Evolutionary conservation across 768 basidiomycete species (phyloP).

Genomic region (Amanita muscaria): DNA sequence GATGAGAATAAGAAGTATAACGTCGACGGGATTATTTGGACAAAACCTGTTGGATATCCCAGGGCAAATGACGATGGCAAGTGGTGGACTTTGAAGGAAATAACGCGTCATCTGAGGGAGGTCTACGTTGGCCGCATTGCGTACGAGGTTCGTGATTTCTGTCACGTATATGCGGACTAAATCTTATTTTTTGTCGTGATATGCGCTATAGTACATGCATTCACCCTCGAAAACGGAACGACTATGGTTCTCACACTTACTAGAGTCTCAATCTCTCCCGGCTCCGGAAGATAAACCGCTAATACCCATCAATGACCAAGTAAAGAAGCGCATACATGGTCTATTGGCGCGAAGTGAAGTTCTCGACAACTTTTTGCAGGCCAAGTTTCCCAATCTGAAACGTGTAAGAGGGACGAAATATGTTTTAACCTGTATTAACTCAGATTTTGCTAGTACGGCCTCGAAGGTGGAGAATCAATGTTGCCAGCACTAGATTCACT

Average conservation of each 20-base stretch:
- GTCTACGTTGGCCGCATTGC: conserved; percentile 83
- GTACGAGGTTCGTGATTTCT: conserved; percentile 49
- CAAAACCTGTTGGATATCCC: conserved; percentile 32
- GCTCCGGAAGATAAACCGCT: conserved; percentile 25
- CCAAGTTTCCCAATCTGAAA: conserved; percentile 84
- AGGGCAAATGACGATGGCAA: conserved; percentile 23
- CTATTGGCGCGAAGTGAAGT: conserved; percentile 72
- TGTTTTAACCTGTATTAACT: background rate
- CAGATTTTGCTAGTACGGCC: conserved; percentile 50
- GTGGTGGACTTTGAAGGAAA: conserved; percentile 63
- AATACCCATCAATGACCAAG: conserved; percentile 19
- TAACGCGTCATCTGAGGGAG: conserved; percentile 56
- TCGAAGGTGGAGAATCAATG: conserved; percentile 95
- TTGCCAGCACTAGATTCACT: conserved; percentile 76
- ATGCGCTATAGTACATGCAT: conserved; percentile 58
- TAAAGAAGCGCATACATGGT: conserved; percentile 52
- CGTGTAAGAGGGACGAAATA: conserved; percentile 33
- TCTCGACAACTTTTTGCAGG: conserved; percentile 77
- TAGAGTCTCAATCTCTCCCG: conserved; percentile 54
- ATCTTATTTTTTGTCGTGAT: background rate
- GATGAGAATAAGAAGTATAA: conserved; percentile 50
- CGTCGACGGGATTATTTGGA: conserved; percentile 80
- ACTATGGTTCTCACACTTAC: conserved; percentile 79
- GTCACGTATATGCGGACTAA: background rate
- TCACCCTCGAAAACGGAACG: conserved; percentile 79